phyloP scores from a whole-genome alignment of 331 rosid species.

The Malus hybrid region DNA sequence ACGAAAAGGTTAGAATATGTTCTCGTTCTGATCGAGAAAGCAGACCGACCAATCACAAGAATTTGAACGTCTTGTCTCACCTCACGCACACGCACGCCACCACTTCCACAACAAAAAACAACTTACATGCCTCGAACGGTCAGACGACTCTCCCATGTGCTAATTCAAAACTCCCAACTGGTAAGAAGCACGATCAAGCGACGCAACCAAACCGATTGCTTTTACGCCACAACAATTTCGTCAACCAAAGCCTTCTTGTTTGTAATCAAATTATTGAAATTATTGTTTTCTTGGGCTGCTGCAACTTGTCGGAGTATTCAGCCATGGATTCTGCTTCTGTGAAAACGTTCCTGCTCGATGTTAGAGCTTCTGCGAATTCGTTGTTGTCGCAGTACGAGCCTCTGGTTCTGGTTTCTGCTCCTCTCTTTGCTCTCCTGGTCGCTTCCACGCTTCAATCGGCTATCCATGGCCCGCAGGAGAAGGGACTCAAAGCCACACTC shows the following conservation, averaged over 20 bases:
- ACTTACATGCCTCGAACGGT: not conserved
- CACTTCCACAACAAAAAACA: not conserved
- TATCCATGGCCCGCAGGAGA: conserved; percentile 19
- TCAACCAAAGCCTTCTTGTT: not conserved
- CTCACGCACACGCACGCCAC: not conserved
- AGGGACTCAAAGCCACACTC: conserved; percentile 33
- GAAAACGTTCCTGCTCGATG: conserved; percentile 4
- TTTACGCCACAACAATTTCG: not conserved
- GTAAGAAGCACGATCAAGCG: not conserved
- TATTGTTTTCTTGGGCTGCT: not conserved
- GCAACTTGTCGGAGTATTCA: not conserved
- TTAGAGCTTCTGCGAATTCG: conserved; percentile 27
- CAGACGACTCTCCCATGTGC: not conserved
- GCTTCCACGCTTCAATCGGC: conserved; percentile 33
- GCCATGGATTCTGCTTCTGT: conserved; percentile 22
- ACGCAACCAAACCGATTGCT: not conserved
- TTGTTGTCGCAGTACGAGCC: conserved; percentile 39
- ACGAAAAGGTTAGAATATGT: not conserved
- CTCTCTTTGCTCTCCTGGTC: conserved; percentile 22
- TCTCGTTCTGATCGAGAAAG: not conserved
- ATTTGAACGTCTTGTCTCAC: not conserved
- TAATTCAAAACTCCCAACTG: not conserved
- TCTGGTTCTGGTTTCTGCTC: conserved; percentile 38
- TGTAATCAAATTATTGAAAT: not conserved
- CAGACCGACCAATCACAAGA: not conserved